Evolutionary conservation across 2,329 filamentous ascomycete species (phyloP).

Genomic region (Corynespora cassiicola): DNA sequence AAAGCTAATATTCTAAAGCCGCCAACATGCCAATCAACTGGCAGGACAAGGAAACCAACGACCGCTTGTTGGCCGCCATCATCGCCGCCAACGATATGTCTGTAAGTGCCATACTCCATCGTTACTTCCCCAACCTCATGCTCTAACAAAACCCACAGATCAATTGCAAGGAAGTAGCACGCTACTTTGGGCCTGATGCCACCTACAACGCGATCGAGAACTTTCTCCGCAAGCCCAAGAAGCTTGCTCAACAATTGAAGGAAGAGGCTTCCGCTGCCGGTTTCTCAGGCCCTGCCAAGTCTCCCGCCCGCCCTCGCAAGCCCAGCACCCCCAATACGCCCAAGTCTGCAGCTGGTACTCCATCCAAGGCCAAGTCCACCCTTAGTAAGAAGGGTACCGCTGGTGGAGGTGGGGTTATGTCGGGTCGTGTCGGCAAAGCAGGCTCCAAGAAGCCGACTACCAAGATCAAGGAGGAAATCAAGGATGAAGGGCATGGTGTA

Average conservation of each 20-base stretch:
- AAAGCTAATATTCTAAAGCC: too few relatives aligned
- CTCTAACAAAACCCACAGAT: constrained; percentile 43
- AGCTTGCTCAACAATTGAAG: constrained; percentile 43
- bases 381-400: background rate
- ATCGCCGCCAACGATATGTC: constrained; percentile 41
- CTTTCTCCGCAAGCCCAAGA: constrained; percentile 54
- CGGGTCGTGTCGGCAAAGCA: too few relatives aligned
- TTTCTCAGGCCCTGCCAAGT: constrained; percentile 6
- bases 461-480: too few relatives aligned
- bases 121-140: background rate
- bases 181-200: constrained; percentile 52
- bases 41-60: constrained; percentile 40
- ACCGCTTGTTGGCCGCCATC: constrained; percentile 50
- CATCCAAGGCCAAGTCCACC: constrained; percentile 7
- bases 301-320: constrained; percentile 5
- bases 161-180: constrained; percentile 52
- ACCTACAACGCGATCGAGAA: constrained; percentile 58
- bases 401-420: too few relatives aligned
- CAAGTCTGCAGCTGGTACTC: too few relatives aligned
- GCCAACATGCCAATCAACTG: constrained; percentile 45
- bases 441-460: too few relatives aligned
- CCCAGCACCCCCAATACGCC: constrained; percentile 9
- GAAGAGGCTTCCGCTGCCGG: constrained; percentile 15
- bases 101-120: background rate
- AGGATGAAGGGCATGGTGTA: too few relatives aligned